phyloP scores from a whole-genome alignment of 805 yeast species.

The Myxozyma geophila region DNA sequence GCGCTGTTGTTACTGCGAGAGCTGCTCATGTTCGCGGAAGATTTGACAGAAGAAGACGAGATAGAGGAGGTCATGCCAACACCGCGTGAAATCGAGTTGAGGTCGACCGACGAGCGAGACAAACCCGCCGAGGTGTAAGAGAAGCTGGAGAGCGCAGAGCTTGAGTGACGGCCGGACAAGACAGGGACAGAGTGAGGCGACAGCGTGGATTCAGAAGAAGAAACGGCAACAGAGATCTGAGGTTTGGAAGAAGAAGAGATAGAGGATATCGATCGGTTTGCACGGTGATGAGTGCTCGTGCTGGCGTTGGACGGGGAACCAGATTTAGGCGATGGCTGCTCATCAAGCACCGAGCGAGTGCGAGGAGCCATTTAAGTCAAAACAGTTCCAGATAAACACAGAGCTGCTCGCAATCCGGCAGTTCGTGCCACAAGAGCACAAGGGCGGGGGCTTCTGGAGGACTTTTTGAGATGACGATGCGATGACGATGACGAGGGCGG shows the following conservation, averaged over 20 bases:
- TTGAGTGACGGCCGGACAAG: constrained; percentile 7
- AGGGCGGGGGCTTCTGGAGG: no score
- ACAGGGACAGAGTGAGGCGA: constrained; percentile 7
- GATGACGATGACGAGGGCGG: no score
- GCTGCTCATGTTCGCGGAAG: background rate
- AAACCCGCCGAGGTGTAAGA: constrained; percentile 3
- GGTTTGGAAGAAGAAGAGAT: background rate
- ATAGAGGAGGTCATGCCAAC: background rate
- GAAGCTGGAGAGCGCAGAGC: background rate
- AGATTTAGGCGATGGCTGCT: constrained; percentile 1
- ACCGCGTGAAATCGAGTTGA: constrained; percentile 7
- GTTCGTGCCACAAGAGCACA: no score
- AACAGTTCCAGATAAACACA: background rate
- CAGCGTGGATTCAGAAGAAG: background rate
- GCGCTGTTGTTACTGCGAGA: background rate
- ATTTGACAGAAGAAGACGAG: background rate
- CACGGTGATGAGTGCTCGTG: background rate
- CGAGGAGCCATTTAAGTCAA: background rate
- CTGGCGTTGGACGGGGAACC: background rate
- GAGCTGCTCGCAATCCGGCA: background rate
- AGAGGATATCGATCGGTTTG: background rate
- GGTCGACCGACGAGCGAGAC: constrained; percentile 7
- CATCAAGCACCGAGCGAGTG: background rate
- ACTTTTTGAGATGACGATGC: no score
- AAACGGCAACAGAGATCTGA: constrained; percentile 9